These are phyloP conservation scores for Xylaria sp. DNA, from an alignment of 2,329 filamentous ascomycete genomes.

Conservation along the genomic window DNA sequence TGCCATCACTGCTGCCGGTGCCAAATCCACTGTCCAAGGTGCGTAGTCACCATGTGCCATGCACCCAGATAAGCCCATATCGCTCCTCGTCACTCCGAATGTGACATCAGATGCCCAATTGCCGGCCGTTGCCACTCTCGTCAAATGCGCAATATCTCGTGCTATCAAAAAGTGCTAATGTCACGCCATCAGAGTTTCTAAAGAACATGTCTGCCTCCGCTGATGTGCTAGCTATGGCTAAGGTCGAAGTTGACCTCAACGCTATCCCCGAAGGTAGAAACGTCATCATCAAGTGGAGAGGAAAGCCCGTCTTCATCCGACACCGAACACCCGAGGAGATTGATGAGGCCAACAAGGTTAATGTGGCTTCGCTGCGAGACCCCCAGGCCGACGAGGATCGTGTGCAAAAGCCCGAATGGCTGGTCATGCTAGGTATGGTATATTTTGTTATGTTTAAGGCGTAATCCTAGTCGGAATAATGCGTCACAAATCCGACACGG, in stretches of 20 bases:
- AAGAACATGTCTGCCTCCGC: slow-evolving; percentile 99
- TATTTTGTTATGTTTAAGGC: slow-evolving; percentile 30
- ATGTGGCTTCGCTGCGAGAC: slow-evolving; percentile 86
- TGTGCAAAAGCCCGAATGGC: slow-evolving; percentile 98
- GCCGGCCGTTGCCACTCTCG: not conserved
- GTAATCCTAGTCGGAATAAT: not conserved
- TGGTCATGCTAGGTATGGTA: slow-evolving; percentile 90
- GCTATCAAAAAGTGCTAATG: slow-evolving; percentile 38
- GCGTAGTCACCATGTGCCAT: slow-evolving; percentile 57
- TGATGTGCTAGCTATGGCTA: slow-evolving; percentile 98
- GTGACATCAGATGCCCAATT: too few relatives aligned
- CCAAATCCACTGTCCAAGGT: slow-evolving; percentile 99
- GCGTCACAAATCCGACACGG: not conserved
- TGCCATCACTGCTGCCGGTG: slow-evolving; percentile 88
- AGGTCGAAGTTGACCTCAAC: slow-evolving; percentile 95
- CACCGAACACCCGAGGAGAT: slow-evolving; percentile 96
- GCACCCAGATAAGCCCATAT: too few relatives aligned
- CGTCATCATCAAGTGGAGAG: slow-evolving; percentile 99
- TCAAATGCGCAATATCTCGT: slow-evolving; percentile 2
- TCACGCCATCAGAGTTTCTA: slow-evolving; percentile 81
- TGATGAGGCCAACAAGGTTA: slow-evolving; percentile 89
- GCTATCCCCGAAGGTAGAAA: slow-evolving; percentile 99
- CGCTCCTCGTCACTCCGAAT: not conserved
- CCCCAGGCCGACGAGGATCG: slow-evolving; percentile 91
- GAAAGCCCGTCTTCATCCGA: slow-evolving; percentile 99